A percentile compares a stretch with the other conserved stretches of the same genome.
Conservation (phyloP, 257 asterid genomes). For the Plectranthus barbatus region DNA sequence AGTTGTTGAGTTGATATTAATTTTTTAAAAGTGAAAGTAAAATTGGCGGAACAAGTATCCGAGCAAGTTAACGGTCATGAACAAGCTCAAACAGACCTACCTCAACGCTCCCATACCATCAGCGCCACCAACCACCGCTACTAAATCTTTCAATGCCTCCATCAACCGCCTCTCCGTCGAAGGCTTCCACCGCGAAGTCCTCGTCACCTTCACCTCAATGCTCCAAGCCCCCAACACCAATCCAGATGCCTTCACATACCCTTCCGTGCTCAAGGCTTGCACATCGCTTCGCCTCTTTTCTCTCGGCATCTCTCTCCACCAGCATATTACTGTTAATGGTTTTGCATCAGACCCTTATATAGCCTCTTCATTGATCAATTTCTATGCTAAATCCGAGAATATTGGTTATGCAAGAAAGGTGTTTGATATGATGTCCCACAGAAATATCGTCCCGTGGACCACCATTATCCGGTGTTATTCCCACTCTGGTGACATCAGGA, state of each 20-base stretch:
- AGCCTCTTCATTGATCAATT: constrained; percentile 55
- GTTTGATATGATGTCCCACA: constrained; percentile 56
- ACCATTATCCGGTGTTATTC: constrained; percentile 62
- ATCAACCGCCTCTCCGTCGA: constrained; percentile 54
- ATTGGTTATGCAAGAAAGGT: constrained; percentile 35
- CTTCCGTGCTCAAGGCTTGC: constrained; percentile 75
- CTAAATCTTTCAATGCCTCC: constrained; percentile 49
- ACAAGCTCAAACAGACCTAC: constrained; percentile 28
- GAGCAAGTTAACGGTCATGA: constrained; percentile 21
- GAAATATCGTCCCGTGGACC: constrained; percentile 72
- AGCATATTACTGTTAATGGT: constrained; percentile 45
- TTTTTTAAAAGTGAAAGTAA: not conserved
- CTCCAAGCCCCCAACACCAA: constrained; percentile 33
- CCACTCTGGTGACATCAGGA: constrained; percentile 32
- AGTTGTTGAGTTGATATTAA: too few species aligned
- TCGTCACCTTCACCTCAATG: constrained; percentile 47
- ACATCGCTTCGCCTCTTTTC: constrained; percentile 41
- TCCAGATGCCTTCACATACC: constrained; percentile 75
- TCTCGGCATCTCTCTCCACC: constrained; percentile 65
- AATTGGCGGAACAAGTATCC: not conserved
- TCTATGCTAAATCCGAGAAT: constrained; percentile 39
- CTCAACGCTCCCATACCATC: constrained; percentile 23
- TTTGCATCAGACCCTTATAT: constrained; percentile 52
- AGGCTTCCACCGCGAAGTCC: constrained; percentile 50
- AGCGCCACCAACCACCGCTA: constrained; percentile 21